Percentiles rank a stretch among this genome's conserved stretches.
These are phyloP conservation scores for Geotrichum europaeum DNA, from an alignment of 1,139 yeast species.

Conservation along the genomic window DNA sequence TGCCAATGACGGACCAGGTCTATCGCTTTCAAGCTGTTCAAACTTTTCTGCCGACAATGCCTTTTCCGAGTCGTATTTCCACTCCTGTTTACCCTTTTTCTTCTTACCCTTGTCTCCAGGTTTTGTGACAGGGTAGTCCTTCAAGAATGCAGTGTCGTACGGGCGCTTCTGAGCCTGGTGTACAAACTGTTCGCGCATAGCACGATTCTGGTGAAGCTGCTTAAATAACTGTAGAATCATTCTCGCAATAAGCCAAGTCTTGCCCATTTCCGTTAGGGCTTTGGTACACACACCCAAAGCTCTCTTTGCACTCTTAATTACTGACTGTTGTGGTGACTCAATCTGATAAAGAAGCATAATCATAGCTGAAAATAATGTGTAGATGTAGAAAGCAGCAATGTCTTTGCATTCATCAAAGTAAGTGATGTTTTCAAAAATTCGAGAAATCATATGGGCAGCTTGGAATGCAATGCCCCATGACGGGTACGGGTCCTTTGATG, in stretches of 20 bases:
- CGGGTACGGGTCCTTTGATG: slow-evolving; percentile 50
- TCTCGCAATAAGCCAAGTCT: slow-evolving; percentile 39
- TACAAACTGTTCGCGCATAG: slow-evolving; percentile 29
- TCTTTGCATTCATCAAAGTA: slow-evolving; percentile 48
- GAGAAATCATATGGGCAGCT: slow-evolving; percentile 74
- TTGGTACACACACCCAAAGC: slow-evolving; percentile 49
- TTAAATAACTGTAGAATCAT: slow-evolving; percentile 34
- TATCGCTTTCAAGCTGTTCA: background rate
- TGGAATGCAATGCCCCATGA: slow-evolving; percentile 84
- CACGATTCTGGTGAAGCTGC: slow-evolving; percentile 28
- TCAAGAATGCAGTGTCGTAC: slow-evolving; percentile 7
- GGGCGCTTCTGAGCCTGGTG: slow-evolving; percentile 7
- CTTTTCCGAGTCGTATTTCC: background rate
- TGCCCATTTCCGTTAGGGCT: slow-evolving; percentile 49
- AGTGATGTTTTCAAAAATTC: slow-evolving; percentile 54
- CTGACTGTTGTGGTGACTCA: slow-evolving; percentile 51
- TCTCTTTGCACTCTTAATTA: slow-evolving; percentile 54
- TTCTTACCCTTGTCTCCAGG: background rate
- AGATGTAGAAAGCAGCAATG: slow-evolving; percentile 52
- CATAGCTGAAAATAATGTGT: slow-evolving; percentile 57
- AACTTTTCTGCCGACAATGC: background rate
- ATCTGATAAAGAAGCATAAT: slow-evolving; percentile 70
- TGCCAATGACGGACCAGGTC: background rate
- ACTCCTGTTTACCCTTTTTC: background rate
- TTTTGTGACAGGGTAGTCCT: background rate